phyloP scores from a whole-genome alignment of 2,329 filamentous ascomycete genomes.

The Meredithiella fracta region DNA sequence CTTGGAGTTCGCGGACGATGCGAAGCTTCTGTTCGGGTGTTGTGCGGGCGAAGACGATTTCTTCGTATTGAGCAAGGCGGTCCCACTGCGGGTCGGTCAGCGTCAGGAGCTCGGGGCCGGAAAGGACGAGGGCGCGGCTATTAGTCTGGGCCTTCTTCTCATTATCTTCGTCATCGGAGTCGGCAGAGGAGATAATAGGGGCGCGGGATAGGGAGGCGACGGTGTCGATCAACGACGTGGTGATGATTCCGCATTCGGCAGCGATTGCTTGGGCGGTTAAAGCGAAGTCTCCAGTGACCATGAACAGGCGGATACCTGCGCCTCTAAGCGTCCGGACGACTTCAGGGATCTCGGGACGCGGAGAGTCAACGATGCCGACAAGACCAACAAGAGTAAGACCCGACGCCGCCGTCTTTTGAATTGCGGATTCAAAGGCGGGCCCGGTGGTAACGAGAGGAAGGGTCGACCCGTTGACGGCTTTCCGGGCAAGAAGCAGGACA shows the following conservation, averaged over 20 bases:
- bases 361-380: constrained; percentile 91
- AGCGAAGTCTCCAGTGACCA: constrained; percentile 88
- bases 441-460: constrained; percentile 58
- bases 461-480: constrained; percentile 58
- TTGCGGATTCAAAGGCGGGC: constrained; percentile 64
- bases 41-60: constrained; percentile 84
- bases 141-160: constrained; percentile 15
- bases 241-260: constrained; percentile 73
- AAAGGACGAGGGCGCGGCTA: constrained; percentile 42
- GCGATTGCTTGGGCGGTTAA: constrained; percentile 67
- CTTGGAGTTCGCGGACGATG: constrained; percentile 89
- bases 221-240: constrained; percentile 34
- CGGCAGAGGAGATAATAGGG: constrained; percentile 48
- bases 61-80: constrained; percentile 44
- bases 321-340: constrained; percentile 81
- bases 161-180: constrained; percentile 18
- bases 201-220: constrained; percentile 31
- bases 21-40: constrained; percentile 93
- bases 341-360: constrained; percentile 72
- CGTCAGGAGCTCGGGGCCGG: constrained; percentile 46
- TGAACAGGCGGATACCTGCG: constrained; percentile 89
- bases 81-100: constrained; percentile 56
- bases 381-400: constrained; percentile 88
- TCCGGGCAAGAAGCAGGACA: constrained; percentile 78
- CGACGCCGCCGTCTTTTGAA: constrained; percentile 65